Percentiles rank a stretch among this genome's conserved stretches.
Conservation (phyloP, 2,329 filamentous ascomycete genomes). For the Atkinsonella texensis region DNA sequence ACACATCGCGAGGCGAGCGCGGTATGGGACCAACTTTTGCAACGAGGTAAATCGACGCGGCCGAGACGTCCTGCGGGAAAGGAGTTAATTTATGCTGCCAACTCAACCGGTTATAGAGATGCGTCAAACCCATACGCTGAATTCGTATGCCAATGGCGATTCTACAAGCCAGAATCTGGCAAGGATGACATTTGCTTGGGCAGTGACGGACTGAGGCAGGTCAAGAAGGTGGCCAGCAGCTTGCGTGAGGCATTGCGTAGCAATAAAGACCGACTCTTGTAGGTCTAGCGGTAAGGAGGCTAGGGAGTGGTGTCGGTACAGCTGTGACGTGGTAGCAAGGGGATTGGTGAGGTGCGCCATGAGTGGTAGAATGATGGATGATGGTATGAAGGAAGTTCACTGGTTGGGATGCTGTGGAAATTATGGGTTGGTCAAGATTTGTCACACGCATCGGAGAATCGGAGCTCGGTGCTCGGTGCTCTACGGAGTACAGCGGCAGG, state of each 20-base stretch:
- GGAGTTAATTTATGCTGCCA: background rate
- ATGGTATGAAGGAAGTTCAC: background rate
- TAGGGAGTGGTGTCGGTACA: constrained; percentile 44
- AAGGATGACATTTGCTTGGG: constrained; percentile 72
- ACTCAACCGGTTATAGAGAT: constrained; percentile 1
- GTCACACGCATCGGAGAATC: no score
- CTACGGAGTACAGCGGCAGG: no score
- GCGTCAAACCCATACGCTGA: constrained; percentile 28
- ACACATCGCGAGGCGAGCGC: constrained; percentile 64
- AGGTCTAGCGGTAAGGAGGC: constrained; percentile 53
- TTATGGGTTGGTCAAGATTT: no score
- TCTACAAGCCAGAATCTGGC: constrained; percentile 65
- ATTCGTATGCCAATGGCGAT: constrained; percentile 45
- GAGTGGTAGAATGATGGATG: background rate
- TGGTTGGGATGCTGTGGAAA: background rate
- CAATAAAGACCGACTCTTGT: constrained; percentile 59
- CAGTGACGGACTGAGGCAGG: constrained; percentile 74
- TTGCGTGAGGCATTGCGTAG: constrained; percentile 63
- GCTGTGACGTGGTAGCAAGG: constrained; percentile 59
- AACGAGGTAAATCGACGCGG: constrained; percentile 67
- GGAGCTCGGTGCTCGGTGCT: no score
- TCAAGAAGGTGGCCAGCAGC: constrained; percentile 70
- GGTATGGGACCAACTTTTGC: constrained; percentile 73
- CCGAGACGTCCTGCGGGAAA: constrained; percentile 57
- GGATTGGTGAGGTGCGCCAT: constrained; percentile 59